phyloP scores from a whole-genome alignment of 176 grass and related monocot species.

The Coix lacrymajobi region DNA sequence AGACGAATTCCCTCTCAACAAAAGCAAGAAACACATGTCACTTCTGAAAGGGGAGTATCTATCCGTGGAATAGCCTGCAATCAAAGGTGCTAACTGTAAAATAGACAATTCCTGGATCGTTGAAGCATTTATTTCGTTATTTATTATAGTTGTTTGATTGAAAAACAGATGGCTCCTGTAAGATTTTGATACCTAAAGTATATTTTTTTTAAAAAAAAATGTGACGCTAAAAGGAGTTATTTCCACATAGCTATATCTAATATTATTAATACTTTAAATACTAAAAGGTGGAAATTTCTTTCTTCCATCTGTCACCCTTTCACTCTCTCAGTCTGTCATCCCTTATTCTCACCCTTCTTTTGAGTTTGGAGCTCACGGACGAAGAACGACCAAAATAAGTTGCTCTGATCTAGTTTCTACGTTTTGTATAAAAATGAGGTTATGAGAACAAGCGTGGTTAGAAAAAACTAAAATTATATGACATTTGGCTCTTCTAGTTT shows the following conservation, averaged over 20 bases:
- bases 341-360: too few relatives aligned
- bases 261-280: too few relatives aligned
- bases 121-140: background rate
- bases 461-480: background rate
- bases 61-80: background rate
- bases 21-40: slow-evolving; percentile 31
- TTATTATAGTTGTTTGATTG: background rate
- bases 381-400: background rate
- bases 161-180: background rate
- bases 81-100: background rate
- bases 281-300: too few relatives aligned
- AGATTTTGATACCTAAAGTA: background rate
- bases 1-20: background rate
- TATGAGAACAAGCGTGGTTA: background rate
- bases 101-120: background rate
- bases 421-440: background rate
- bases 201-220: background rate
- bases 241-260: too few relatives aligned
- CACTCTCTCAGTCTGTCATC: too few relatives aligned
- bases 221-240: too few relatives aligned
- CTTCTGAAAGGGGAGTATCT: background rate
- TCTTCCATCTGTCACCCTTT: too few relatives aligned
- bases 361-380: background rate
- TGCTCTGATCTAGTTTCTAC: background rate
- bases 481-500: background rate